Percentiles rank a stretch among this genome's conserved stretches.
phyloP scores from a whole-genome alignment of 2,329 filamentous ascomycete species.

The Fusarium phyllophilum region DNA sequence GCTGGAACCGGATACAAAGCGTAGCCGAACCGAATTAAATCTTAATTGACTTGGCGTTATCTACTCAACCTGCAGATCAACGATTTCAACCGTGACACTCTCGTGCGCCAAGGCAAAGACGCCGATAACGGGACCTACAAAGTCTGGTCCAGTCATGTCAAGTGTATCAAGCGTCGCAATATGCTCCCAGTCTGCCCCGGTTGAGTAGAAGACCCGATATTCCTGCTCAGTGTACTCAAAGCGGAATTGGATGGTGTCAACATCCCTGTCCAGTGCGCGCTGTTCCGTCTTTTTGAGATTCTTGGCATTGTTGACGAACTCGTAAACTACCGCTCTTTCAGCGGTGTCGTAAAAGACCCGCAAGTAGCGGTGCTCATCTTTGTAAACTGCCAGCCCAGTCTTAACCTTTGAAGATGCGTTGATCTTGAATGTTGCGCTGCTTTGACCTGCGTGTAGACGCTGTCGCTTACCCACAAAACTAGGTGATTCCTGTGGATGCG shows the following conservation, averaged over 20 bases:
- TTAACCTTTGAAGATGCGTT: background rate
- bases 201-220: background rate
- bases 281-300: background rate
- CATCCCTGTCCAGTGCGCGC: background rate
- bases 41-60: background rate
- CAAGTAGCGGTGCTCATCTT: constrained; percentile 16
- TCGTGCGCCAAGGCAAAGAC: background rate
- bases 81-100: background rate
- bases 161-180: constrained; percentile 7
- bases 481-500: background rate
- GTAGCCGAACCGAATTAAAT: background rate
- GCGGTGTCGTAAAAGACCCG: background rate
- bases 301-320: constrained; percentile 1
- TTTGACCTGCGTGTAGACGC: background rate
- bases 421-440: background rate
- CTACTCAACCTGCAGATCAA: constrained; percentile 11
- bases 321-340: background rate
- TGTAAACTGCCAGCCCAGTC: background rate
- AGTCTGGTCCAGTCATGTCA: constrained; percentile 17
- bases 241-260: background rate
- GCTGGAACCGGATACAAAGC: background rate
- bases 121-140: constrained; percentile 21
- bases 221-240: constrained; percentile 10
- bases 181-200: background rate
- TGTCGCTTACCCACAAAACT: constrained; percentile 15